Conservation (phyloP, 2,329 filamentous ascomycete genomes). For the Neonectria faginata region DNA sequence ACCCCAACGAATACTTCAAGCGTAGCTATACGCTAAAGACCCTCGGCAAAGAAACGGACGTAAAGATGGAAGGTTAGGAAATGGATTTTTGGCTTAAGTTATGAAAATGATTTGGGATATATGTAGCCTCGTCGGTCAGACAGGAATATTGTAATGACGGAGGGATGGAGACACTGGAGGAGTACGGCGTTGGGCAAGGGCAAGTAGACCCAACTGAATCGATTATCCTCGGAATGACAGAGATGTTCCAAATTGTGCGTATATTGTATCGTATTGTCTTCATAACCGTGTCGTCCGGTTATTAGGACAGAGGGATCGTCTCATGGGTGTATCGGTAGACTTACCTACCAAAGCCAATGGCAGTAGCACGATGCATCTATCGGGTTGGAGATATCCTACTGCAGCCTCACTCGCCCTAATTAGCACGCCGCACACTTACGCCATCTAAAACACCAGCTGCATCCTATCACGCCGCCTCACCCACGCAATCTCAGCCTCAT, state of each 20-base stretch:
- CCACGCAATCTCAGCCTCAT: conserved; percentile 7
- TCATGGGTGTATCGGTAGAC: background rate
- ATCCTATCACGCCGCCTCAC: background rate
- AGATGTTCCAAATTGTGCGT: background rate
- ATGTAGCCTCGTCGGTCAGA: conserved; percentile 14
- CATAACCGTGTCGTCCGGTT: background rate
- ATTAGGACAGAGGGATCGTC: background rate
- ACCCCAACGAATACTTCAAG: conserved; percentile 99
- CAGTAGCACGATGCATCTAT: background rate
- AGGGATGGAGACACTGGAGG: background rate
- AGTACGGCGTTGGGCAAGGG: conserved; percentile 18
- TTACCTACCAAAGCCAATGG: background rate
- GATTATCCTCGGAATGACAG: background rate
- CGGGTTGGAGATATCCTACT: background rate
- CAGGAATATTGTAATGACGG: background rate
- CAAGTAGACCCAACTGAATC: background rate
- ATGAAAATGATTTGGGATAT: conserved; percentile 32
- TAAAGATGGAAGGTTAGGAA: conserved; percentile 67
- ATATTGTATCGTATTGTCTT: background rate
- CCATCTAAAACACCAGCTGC: conserved; percentile 1
- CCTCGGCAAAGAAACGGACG: conserved; percentile 67
- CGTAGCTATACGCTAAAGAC: conserved; percentile 91
- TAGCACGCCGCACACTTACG: background rate
- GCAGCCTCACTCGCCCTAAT: background rate
- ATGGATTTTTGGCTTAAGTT: background rate